Conservation (phyloP, 179 eudicot species). For the Kewa caespitosa region DNA sequence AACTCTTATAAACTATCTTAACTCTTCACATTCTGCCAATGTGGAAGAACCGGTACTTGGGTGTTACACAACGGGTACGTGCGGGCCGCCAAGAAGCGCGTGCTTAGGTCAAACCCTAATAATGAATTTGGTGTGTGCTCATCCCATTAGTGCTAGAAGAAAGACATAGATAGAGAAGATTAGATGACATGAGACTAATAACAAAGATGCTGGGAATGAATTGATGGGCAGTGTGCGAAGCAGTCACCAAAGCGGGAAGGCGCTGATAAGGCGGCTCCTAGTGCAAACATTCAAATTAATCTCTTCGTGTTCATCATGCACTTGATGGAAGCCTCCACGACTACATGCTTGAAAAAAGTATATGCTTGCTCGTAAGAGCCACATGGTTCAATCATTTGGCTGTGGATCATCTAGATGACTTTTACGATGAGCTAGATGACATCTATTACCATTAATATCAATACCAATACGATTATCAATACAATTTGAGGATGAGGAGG, state of each 20-base stretch:
- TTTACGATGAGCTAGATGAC: slow-evolving; percentile 47
- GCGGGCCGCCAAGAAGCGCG: too few relatives aligned
- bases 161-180: too few relatives aligned
- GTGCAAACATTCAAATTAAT: too few relatives aligned
- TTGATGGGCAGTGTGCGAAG: too few relatives aligned
- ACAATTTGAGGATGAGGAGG: slow-evolving; percentile 47
- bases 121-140: too few relatives aligned
- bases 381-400: slow-evolving; percentile 78
- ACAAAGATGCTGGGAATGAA: too few relatives aligned
- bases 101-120: too few relatives aligned
- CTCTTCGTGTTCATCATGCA: neutral
- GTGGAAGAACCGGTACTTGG: slow-evolving; percentile 62
- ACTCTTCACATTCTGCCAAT: slow-evolving; percentile 72
- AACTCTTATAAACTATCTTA: too few relatives aligned
- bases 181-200: too few relatives aligned
- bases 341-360: slow-evolving; percentile 85
- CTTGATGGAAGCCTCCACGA: slow-evolving; percentile 72
- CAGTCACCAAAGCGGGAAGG: slow-evolving; percentile 80
- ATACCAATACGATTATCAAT: slow-evolving; percentile 34
- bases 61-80: too few relatives aligned
- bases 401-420: slow-evolving; percentile 51
- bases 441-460: slow-evolving; percentile 49
- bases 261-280: neutral
- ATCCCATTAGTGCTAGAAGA: too few relatives aligned
- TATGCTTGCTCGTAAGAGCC: slow-evolving; percentile 85